phyloP scores from a whole-genome alignment of 495 filamentous ascomycete species.

The Stereocaulon alpinum region DNA sequence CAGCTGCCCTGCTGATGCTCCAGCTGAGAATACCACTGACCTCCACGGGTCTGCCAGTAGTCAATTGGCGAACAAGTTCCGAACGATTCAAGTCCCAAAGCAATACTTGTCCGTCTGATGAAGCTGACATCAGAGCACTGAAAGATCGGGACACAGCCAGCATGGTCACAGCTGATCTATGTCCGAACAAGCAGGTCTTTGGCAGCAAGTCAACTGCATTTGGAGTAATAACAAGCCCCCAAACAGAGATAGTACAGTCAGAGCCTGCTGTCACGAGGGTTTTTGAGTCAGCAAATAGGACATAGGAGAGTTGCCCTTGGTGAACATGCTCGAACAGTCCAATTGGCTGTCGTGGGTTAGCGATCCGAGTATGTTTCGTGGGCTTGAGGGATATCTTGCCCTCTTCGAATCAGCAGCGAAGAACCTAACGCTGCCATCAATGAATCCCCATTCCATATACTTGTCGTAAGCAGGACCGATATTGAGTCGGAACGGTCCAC shows the following conservation, averaged over 20 bases:
- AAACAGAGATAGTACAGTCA: slow-evolving; percentile 83
- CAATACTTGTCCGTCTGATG: slow-evolving; percentile 67
- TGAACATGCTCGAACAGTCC: slow-evolving; percentile 91
- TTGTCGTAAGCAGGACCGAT: slow-evolving; percentile 81
- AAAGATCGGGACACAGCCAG: slow-evolving; percentile 82
- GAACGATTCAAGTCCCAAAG: slow-evolving; percentile 91
- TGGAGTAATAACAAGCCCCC: slow-evolving; percentile 51
- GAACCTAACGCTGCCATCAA: slow-evolving; percentile 85
- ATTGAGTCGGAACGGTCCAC: slow-evolving; percentile 72
- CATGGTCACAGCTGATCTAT: slow-evolving; percentile 66
- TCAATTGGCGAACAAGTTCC: slow-evolving; percentile 70
- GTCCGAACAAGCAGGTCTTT: slow-evolving; percentile 77
- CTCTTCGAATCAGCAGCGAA: slow-evolving; percentile 69
- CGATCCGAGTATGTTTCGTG: neutral
- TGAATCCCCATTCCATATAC: slow-evolving; percentile 93
- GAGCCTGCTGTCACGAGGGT: slow-evolving; percentile 84
- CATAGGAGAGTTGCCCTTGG: slow-evolving; percentile 70
- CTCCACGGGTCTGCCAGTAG: slow-evolving; percentile 40
- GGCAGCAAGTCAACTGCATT: slow-evolving; percentile 72
- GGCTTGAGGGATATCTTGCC: slow-evolving; percentile 24
- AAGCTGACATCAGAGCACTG: slow-evolving; percentile 72
- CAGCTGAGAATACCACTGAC: slow-evolving; percentile 26
- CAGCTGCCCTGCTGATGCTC: neutral
- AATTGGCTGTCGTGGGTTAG: slow-evolving; percentile 37
- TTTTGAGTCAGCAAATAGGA: slow-evolving; percentile 75